A percentile compares a stretch with the other conserved stretches of the same genome.
Evolutionary conservation across 1,284 basidiomycete species (phyloP).

Genomic region (Sporisorium reilianum): DNA sequence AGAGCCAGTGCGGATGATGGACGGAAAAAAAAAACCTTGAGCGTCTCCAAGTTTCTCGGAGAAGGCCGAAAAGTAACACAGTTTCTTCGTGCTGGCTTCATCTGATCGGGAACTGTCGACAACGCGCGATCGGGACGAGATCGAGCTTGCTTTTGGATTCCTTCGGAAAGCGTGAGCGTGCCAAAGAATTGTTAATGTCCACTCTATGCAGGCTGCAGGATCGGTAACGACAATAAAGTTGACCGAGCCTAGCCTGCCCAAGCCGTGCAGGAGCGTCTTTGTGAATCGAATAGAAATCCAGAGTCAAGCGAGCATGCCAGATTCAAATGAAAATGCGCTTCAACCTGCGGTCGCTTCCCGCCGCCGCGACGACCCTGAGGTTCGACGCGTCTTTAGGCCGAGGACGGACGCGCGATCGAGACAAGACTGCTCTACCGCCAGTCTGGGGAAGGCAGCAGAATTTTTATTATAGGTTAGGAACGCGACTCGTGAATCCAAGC

Average conservation of each 20-base stretch:
- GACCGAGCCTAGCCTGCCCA: no score
- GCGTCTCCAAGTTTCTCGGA: background rate
- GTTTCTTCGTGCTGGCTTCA: no score
- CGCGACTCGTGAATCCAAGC: background rate
- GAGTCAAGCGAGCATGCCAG: background rate
- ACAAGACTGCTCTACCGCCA: background rate
- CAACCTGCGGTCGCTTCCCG: slow-evolving; percentile 7
- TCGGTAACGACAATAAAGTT: no score
- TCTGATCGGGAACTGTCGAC: background rate
- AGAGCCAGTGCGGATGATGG: background rate
- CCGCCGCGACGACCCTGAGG: slow-evolving; percentile 3
- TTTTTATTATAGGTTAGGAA: background rate
- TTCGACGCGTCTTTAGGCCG: background rate
- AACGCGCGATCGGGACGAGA: background rate
- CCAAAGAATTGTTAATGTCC: background rate
- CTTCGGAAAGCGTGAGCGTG: background rate
- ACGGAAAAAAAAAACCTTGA: slow-evolving; percentile 1
- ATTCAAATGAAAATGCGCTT: background rate
- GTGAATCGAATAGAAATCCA: background rate
- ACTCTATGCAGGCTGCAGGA: slow-evolving; percentile 6
- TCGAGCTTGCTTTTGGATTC: background rate
- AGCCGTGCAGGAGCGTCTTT: no score
- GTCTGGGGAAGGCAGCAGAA: no score
- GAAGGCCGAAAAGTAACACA: slow-evolving; percentile 6
- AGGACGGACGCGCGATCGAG: background rate